These are phyloP conservation scores for Talaromyces stipitatus DNA, from an alignment of 495 filamentous ascomycete species.

Conservation along the genomic window DNA sequence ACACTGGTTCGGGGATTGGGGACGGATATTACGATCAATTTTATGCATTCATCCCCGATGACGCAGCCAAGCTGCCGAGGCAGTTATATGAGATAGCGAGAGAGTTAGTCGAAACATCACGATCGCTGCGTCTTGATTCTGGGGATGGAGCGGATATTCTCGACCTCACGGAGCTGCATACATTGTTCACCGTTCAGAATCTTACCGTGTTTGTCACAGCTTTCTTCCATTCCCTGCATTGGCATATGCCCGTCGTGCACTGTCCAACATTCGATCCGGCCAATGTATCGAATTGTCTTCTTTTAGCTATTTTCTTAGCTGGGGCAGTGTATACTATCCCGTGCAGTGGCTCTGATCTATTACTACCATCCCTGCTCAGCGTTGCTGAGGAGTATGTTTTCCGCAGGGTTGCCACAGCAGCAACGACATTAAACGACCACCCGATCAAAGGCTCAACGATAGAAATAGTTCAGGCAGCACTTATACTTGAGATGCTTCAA, in stretches of 20 bases:
- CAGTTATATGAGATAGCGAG: conserved; percentile 22
- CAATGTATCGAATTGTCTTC: conserved; percentile 22
- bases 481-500: conserved; percentile 35
- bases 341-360: conserved; percentile 10
- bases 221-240: conserved; percentile 32
- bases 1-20: not conserved
- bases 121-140: conserved; percentile 17
- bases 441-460: conserved; percentile 12
- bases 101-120: conserved; percentile 26
- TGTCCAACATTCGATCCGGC: conserved; percentile 32
- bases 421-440: conserved; percentile 7
- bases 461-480: conserved; percentile 26
- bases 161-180: conserved; percentile 16
- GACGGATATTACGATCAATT: not conserved
- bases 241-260: conserved; percentile 33
- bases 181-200: conserved; percentile 24
- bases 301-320: conserved; percentile 27
- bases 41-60: conserved; percentile 14
- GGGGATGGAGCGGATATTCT: conserved; percentile 5
- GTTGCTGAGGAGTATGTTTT: conserved; percentile 34
- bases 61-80: conserved; percentile 20
- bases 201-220: conserved; percentile 27
- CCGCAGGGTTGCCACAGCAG: conserved; percentile 15
- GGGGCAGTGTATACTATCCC: conserved; percentile 26
- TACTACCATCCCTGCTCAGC: conserved; percentile 24